Evolutionary conservation across 2,329 filamentous ascomycete genomes (phyloP).

Genomic region (Juglanconis oblonga): DNA sequence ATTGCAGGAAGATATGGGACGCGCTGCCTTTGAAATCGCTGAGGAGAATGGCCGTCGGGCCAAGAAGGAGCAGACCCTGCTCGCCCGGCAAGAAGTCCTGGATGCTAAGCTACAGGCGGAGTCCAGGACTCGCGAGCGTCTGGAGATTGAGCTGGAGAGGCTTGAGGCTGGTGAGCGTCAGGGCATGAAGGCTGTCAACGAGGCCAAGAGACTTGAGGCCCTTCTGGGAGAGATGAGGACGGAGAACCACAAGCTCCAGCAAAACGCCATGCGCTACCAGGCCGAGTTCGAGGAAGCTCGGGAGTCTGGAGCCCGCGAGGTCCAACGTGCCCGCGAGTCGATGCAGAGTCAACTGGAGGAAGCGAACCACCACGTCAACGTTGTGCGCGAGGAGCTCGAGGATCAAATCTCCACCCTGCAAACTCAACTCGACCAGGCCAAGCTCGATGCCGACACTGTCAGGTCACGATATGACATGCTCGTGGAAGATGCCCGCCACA

Average conservation of each 20-base stretch:
- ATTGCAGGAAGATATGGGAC: slow-evolving; percentile 83
- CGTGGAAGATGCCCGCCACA: slow-evolving; percentile 74
- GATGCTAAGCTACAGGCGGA: slow-evolving; percentile 75
- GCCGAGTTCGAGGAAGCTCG: slow-evolving; percentile 82
- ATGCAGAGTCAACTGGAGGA: slow-evolving; percentile 80
- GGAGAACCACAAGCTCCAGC: slow-evolving; percentile 71
- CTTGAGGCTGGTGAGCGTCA: slow-evolving; percentile 63
- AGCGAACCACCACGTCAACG: slow-evolving; percentile 82
- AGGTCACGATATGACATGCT: slow-evolving; percentile 81
- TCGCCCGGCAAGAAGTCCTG: slow-evolving; percentile 76
- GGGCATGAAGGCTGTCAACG: slow-evolving; percentile 61
- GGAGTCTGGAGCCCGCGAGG: slow-evolving; percentile 74
- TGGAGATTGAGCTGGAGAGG: slow-evolving; percentile 65
- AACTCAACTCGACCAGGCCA: slow-evolving; percentile 72
- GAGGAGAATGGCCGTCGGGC: slow-evolving; percentile 78
- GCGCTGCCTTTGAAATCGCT: slow-evolving; percentile 73
- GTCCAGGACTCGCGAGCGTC: slow-evolving; percentile 63
- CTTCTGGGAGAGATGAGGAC: slow-evolving; percentile 55
- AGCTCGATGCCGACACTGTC: slow-evolving; percentile 74
- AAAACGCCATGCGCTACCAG: slow-evolving; percentile 66
- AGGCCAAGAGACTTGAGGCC: slow-evolving; percentile 58
- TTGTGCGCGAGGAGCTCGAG: slow-evolving; percentile 77
- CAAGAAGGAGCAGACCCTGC: slow-evolving; percentile 74
- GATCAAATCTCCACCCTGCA: slow-evolving; percentile 72
- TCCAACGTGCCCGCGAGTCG: slow-evolving; percentile 74